phyloP scores from a whole-genome alignment of 768 basidiomycete genomes.

The Leucosporidium scottii region DNA sequence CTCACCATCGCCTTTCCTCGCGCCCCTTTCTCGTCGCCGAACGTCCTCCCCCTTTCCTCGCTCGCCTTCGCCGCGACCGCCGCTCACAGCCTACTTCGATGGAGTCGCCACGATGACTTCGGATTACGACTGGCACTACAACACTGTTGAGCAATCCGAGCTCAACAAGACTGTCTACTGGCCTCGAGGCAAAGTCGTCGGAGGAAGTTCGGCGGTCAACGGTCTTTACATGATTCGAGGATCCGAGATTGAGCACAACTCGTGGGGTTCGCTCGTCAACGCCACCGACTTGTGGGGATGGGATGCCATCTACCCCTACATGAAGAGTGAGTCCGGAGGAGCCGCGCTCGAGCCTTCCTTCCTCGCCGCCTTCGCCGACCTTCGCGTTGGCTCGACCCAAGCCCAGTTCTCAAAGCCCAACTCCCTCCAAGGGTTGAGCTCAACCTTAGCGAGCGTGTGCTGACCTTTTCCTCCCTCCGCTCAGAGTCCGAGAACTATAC shows the following conservation, averaged over 20 bases:
- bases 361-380: background rate
- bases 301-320: conserved; percentile 32
- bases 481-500: conserved; percentile 44
- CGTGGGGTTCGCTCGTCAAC: conserved; percentile 34
- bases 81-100: conserved; percentile 9
- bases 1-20: no score
- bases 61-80: background rate
- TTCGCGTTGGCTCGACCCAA: no score
- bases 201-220: conserved; percentile 38
- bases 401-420: no score
- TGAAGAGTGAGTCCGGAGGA: background rate
- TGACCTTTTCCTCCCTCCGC: background rate
- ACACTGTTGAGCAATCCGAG: conserved; percentile 30
- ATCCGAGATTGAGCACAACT: conserved; percentile 34
- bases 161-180: conserved; percentile 34
- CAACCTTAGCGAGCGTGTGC: no score
- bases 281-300: conserved; percentile 33
- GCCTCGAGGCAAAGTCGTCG: conserved; percentile 39
- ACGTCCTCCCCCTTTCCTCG: background rate
- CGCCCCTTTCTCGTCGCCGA: background rate
- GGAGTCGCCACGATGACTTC: conserved; percentile 13
- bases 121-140: conserved; percentile 37
- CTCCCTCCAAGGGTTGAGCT: no score
- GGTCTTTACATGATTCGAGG: conserved; percentile 34
- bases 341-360: background rate